phyloP scores from a whole-genome alignment of 257 asterid species.

The Solanum tarapatanum region DNA sequence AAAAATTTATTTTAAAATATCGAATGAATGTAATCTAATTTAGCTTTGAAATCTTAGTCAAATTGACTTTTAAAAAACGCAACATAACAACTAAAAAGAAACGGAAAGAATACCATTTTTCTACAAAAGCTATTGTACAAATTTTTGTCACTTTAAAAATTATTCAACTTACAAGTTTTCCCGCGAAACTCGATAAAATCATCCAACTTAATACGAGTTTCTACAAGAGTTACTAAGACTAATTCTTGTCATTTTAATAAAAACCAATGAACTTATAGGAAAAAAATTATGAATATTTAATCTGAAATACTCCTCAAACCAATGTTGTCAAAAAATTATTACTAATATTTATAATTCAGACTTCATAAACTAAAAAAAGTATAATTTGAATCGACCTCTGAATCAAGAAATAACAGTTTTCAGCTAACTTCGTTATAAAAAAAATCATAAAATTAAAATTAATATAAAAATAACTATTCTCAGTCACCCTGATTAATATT shows the following conservation, averaged over 20 bases:
- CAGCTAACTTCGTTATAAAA: neutral
- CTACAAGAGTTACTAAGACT: neutral
- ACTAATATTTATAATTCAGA: neutral
- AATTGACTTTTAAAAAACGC: no score
- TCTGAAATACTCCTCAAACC: neutral
- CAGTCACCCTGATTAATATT: neutral
- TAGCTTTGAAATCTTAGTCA: no score
- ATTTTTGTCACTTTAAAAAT: neutral
- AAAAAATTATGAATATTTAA: neutral
- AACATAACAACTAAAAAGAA: neutral
- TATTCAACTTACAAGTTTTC: neutral
- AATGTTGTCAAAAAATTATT: neutral
- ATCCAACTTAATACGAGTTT: neutral
- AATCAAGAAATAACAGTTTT: fast-evolving
- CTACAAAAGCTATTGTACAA: neutral
- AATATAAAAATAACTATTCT: neutral
- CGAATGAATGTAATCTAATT: no score
- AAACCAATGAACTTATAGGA: neutral
- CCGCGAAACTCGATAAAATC: neutral
- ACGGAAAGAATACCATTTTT: neutral
- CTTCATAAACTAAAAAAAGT: neutral
- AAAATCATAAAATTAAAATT: neutral
- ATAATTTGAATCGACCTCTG: neutral
- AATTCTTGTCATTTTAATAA: neutral
- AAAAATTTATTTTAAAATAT: no score